Evolutionary conservation across 139 green algal species (phyloP).

Genomic region (Volvox africanus): DNA sequence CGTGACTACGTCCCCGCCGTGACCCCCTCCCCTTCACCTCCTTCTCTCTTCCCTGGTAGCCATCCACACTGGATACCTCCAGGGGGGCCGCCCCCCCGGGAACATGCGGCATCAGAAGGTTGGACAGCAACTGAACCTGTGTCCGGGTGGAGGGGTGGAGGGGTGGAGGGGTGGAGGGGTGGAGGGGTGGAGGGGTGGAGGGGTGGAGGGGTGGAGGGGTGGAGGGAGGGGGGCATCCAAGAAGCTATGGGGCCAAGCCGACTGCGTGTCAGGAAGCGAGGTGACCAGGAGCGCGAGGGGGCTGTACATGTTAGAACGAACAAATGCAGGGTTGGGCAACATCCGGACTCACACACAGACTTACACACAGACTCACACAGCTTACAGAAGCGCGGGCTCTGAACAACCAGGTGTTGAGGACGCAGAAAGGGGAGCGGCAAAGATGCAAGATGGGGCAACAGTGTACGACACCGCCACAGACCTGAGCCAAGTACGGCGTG

Average conservation of each 20-base stretch:
- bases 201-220: background rate
- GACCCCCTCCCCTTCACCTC: slow-evolving; percentile 35
- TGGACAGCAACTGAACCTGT: slow-evolving; percentile 47
- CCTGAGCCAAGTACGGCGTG: slow-evolving; percentile 86
- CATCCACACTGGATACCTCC: slow-evolving; percentile 70
- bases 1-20: no score
- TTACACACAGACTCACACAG: no score
- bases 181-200: background rate
- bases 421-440: no score
- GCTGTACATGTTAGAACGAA: no score
- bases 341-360: no score
- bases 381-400: no score
- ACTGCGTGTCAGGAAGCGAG: no score
- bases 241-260: no score
- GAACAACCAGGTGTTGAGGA: no score
- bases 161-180: background rate
- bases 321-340: no score
- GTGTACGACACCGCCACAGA: slow-evolving; percentile 32
- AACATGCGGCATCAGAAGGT: background rate
- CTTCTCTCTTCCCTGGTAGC: slow-evolving; percentile 90
- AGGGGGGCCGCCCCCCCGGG: background rate
- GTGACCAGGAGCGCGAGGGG: no score
- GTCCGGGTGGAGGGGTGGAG: background rate
- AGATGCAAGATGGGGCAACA: no score
- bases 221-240: background rate